Base-by-base conservation (phyloP, 345 rosid species). In the Gynandropsis gynandra region DNA sequence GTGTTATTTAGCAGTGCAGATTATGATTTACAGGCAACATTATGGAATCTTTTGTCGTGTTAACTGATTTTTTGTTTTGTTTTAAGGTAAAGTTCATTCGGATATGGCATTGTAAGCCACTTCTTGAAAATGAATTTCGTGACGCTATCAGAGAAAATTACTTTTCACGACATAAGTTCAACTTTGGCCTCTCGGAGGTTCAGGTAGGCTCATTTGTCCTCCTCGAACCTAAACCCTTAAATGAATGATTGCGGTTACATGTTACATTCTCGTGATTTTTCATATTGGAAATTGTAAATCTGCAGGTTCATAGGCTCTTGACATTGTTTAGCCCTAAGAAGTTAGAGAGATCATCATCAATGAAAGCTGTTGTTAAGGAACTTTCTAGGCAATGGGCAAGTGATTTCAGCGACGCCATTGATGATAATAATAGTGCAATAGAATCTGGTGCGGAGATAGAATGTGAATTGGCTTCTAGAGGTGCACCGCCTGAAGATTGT, bases 101-200 rank as follows among this genome's bases (percentile, higher is more conserved):
- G 37, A 50, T 71, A 33, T 83, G 83, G 94, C 43, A 17, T 16
- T 83, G 93, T 60, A 20, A 41, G 47, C 82, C 94, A 1, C 94
- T 87, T 48, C 20, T 65, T 46, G 85, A 83, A 67, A 14, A 48
- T 35, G 93, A 76, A 61, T 87, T 87, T 50, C 18, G 61, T 46
- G 65, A 62, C 51, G 87, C 74, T 36, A 83, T 83, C 37, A 57
- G 58, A 58, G 87, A 76, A 42, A 83, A 80, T 66, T 87, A 87
- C 65, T 83, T 61, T 37, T 59, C 73, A 4, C 10, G 62, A 12
- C 10, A 42, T 21, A 83, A 81, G 76, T 87, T 87, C 50, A 76
- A 70, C 35, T 83, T 87, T 67, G 96, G 96, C n/a, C 77, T 83
- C 43, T 81, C 89, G 0, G 58, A 70, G 47, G 58, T 45, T 62